Evolutionary conservation across 177 flowering plant species (phyloP), one percentile per base, ranked within the genome.

Genomic region (Tripterygium wilfordii): DNA sequence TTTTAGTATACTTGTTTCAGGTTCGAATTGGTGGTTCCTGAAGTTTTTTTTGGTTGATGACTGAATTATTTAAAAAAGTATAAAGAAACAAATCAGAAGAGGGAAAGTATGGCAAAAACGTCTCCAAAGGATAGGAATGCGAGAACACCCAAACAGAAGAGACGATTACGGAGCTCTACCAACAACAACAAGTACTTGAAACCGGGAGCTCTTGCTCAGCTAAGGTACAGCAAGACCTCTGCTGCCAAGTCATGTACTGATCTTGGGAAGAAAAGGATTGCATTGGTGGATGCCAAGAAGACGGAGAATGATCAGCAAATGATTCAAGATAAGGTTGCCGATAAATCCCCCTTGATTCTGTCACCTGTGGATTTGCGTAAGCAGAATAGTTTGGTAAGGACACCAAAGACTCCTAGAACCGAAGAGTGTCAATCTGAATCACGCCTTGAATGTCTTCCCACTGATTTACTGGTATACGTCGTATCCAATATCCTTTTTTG

Each of bases 401-500:
- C 94, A 0, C 96, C 97, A 0, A 85, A 63, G 63, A 85, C 92
- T 0, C 89, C 96, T 35, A 49, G 65, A 31, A 24, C 32, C 10
- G 63, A 67, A 4, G 69, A 53, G 19, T 60, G 42, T 30, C 65
- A 66, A 13, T 83, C 79, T 4, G 96, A 79, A 54, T 91, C 95
- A 1, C 67, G 76, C 79, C 90, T 88, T 13, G 96, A 91, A 62
- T 75, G 86, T 58, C 92, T 91, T 42, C 96, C 95, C 8, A 76
- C 75, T 76, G 96, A 88, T 48, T 35, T 91, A 36, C 66, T 91
- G 96, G 96, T 91, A 85, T 32, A 16, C 12, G 29, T 17, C 10
- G 10, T 16, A 8, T 17, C 6, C 3, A 23, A 18, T 19, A 15
- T 4, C 3, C 14, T 31, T 38, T n/a, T 2, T 20, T 6, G 21